Evolutionary conservation across 768 basidiomycete species (phyloP).

Genomic region (Tylopilus sp.): DNA sequence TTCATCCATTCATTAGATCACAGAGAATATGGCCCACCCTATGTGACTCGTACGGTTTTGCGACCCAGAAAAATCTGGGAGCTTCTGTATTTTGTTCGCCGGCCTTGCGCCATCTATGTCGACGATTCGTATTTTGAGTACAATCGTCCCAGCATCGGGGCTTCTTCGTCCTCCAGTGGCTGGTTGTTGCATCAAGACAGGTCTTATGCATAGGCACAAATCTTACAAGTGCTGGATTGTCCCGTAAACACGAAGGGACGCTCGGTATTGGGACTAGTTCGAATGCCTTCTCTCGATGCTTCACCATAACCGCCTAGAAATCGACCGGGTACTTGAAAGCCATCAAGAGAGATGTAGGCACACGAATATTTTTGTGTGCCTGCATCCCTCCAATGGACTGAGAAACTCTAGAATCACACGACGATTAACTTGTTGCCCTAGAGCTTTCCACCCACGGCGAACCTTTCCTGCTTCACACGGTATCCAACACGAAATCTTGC

Average conservation of each 20-base stretch:
- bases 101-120: conserved; percentile 30
- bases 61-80: conserved; percentile 37
- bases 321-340: conserved; percentile 56
- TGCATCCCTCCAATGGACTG: conserved; percentile 62
- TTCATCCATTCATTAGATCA: neutral
- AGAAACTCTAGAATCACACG: conserved; percentile 44
- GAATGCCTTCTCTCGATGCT: conserved; percentile 50
- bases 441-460: neutral
- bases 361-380: conserved; percentile 53
- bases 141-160: conserved; percentile 49
- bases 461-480: conserved; percentile 60
- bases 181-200: neutral
- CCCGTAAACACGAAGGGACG: conserved; percentile 60
- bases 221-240: conserved; percentile 37
- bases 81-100: conserved; percentile 41
- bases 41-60: conserved; percentile 38
- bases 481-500: conserved; percentile 66
- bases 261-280: conserved; percentile 48
- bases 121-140: conserved; percentile 43
- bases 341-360: conserved; percentile 62
- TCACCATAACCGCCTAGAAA: conserved; percentile 57
- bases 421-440: conserved; percentile 3
- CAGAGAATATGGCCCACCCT: conserved; percentile 35
- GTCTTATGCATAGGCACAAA: neutral
- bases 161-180: conserved; percentile 20